Base-by-base conservation (phyloP, 768 basidiomycete species). In the Amylocystis lapponica region DNA sequence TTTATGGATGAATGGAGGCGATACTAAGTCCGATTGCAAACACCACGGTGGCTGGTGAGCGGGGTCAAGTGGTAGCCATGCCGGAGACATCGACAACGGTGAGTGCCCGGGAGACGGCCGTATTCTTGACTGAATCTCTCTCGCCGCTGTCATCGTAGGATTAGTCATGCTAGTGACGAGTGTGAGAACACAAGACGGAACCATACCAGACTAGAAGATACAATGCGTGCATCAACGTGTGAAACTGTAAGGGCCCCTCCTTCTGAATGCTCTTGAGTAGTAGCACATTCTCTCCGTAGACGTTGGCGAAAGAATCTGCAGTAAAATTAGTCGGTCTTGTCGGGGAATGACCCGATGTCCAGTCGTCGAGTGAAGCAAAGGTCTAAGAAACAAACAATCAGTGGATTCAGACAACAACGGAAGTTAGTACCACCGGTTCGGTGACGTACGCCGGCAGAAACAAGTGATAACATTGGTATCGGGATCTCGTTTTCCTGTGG, bases 401-500 rank as follows among this genome's bases (percentile, higher is more conserved):
- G n/a, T n/a, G n/a, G n/a, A n/a, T n/a, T n/a, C n/a, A n/a, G n/a
- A n/a, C n/a, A n/a, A 7, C 21, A 20, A 12, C 25, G 8, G 14
- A 3, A 11, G 11, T 14, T 23, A 9, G 2, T 7, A 4, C 27
- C n/a, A 30, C 9, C 27, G 27, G 27, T 9, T n/a, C 27, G n/a
- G n/a, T n/a, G 13, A 21, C 31, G 19, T 44, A 48, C 47, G 16
- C 41, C 42, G 14, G 47, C 23, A 2, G 41, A 37, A 7, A 48
- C 38, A 12, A 48, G 34, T 11, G 47, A 36, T 7, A 48, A 38
- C 38, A 43, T 43, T 2, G 32, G 25, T 17, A 34, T 35, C 17
- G 42, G 47, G 1, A 48, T 25, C 27, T 48, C 47, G 14, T 30
- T 39, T 27, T 48, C 41, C 13, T 47, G 37, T 3, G 41, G 26